A percentile compares a stretch with the other conserved stretches of the same genome.
phyloP scores from a whole-genome alignment of 495 filamentous ascomycete genomes.

The Xylaria sp. region DNA sequence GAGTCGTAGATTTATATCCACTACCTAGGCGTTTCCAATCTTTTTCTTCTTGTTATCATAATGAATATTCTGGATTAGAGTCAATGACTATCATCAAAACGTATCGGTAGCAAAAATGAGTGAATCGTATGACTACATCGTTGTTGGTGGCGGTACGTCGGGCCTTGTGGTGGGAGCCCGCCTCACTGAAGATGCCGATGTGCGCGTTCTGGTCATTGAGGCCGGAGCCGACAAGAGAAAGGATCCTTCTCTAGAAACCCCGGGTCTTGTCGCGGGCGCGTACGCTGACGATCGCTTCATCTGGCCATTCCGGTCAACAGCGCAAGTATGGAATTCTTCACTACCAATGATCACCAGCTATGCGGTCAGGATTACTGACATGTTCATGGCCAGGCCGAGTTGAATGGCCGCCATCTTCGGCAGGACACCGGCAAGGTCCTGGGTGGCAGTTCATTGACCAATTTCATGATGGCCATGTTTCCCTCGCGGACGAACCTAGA shows the following conservation, averaged over 20 bases:
- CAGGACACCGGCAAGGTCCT: slow-evolving; percentile 62
- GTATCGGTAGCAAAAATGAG: slow-evolving; percentile 20
- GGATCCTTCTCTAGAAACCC: slow-evolving; percentile 56
- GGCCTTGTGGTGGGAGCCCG: slow-evolving; percentile 78
- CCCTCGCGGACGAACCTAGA: slow-evolving; percentile 55
- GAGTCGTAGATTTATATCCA: neutral
- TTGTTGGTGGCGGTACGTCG: slow-evolving; percentile 85
- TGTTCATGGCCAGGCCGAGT: slow-evolving; percentile 32
- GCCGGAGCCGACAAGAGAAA: slow-evolving; percentile 57
- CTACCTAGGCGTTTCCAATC: neutral
- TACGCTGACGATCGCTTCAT: slow-evolving; percentile 60
- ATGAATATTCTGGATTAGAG: neutral
- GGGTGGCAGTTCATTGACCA: slow-evolving; percentile 64
- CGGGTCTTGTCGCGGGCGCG: slow-evolving; percentile 51
- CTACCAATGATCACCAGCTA: neutral
- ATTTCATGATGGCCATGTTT: slow-evolving; percentile 59
- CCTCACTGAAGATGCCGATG: slow-evolving; percentile 50
- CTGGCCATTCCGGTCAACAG: slow-evolving; percentile 59
- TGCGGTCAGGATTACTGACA: slow-evolving; percentile 21
- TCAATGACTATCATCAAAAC: neutral
- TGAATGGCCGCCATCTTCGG: slow-evolving; percentile 44
- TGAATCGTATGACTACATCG: slow-evolving; percentile 74
- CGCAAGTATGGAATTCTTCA: slow-evolving; percentile 49
- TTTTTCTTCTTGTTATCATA: neutral
- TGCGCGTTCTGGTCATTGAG: slow-evolving; percentile 60